phyloP scores from a whole-genome alignment of 2,329 filamentous ascomycete species.

The Aureobasidium sp. region DNA sequence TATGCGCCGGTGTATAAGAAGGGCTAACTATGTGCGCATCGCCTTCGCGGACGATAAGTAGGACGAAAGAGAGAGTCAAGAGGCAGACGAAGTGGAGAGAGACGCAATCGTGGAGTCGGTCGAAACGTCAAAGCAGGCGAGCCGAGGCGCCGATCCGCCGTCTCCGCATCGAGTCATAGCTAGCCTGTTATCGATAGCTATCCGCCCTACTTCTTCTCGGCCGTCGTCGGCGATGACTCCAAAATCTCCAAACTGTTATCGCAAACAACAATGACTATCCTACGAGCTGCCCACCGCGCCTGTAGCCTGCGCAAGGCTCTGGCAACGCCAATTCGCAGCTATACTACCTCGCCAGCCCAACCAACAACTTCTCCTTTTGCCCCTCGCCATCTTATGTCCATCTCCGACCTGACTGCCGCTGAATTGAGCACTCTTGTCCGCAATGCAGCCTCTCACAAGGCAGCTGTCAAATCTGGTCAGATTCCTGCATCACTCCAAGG shows the following conservation, averaged over 20 bases:
- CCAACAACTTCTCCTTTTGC: constrained; percentile 49
- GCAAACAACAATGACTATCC: constrained; percentile 3
- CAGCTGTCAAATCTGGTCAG: constrained; percentile 61
- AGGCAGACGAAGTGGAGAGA: not conserved
- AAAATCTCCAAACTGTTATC: not conserved
- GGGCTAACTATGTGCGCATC: not conserved
- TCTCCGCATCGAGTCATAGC: not conserved
- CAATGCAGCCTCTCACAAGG: constrained; percentile 73
- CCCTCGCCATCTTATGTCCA: constrained; percentile 85
- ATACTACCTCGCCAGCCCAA: constrained; percentile 25
- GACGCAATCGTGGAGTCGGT: not conserved
- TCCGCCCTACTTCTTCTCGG: not conserved
- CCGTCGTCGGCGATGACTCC: constrained; percentile 8
- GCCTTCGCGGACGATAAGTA: not conserved
- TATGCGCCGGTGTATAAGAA: not conserved
- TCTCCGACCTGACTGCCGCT: constrained; percentile 70
- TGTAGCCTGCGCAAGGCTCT: constrained; percentile 1
- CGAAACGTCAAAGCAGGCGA: constrained; percentile 3
- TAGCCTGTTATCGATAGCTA: not conserved
- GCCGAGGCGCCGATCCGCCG: not conserved
- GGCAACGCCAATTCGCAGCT: not conserved
- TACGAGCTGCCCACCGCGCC: constrained; percentile 4
- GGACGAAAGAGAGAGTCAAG: not conserved
- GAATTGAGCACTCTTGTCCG: constrained; percentile 78
- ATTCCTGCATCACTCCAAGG: constrained; percentile 53